Evolutionary conservation across 768 basidiomycete genomes (phyloP), one percentile per base, ranked within the genome.

Genomic region (Neoboletus magnificus): DNA sequence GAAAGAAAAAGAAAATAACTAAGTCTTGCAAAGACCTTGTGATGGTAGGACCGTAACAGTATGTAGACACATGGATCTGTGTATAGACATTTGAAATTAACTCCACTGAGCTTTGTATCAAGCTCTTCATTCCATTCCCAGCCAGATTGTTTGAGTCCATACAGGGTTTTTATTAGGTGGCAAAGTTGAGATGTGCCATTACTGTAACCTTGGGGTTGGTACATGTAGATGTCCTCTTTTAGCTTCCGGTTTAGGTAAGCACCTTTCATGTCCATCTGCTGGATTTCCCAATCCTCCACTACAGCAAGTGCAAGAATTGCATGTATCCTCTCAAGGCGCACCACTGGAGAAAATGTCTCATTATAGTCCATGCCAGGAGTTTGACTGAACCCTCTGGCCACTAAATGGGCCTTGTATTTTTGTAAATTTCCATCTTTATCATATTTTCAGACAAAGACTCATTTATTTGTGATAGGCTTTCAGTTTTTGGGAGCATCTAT

Each of bases 361-460:
- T 50, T 50, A 1, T n/a, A 50, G 15, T 50, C 71, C 20, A 73
- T 57, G 0, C 75, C 73, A 1, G 68, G 63, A 0, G 66, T 37
- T 55, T 79, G 79, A 2, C 61, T 32, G 32, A 68, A 78, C 0
- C 79, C 77, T 58, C 71, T 63, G 1, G 73, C 76, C 1, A 78
- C 76, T 29, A 79, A 48, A 12, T 67, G 18, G 0, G 68, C 75
- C 48, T 76, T 76, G 44, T 57, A 66, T 56, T 65, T 50, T 22
- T 45, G 27, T 18, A 65, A 20, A 0, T 33, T 15, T 13, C 32
- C 32, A 33, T 33, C 13, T 33, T 33, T 33, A 3, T 50, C 25
- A 2, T 48, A 57, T 25, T 52, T 39, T 2, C 8, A 0, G 3
- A 23, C 6, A 6, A 60, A 57, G 4, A 74, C 70, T 73, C 71